Conservation (phyloP, 2,329 filamentous ascomycete species). For the Sporothrix schenckii region DNA sequence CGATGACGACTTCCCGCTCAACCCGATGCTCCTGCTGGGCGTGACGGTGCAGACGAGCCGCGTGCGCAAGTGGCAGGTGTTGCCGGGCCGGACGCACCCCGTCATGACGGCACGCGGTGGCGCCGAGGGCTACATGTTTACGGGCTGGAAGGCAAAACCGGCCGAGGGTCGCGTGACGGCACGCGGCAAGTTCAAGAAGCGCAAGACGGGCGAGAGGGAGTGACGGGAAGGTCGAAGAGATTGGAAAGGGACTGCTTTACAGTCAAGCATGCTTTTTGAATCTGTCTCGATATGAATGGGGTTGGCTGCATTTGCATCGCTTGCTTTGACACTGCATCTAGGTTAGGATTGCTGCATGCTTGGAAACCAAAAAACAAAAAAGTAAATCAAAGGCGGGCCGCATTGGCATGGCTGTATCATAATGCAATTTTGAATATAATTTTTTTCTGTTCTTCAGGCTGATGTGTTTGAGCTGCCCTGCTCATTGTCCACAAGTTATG, state of each 20-base stretch:
- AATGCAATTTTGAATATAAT: not conserved
- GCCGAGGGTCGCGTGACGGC: slow-evolving; percentile 79
- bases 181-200: slow-evolving; percentile 73
- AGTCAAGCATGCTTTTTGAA: not conserved
- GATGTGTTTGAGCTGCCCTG: not conserved
- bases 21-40: slow-evolving; percentile 81
- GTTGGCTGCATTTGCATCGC: not conserved
- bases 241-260: not conserved
- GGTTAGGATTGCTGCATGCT: not conserved
- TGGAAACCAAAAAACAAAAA: no score
- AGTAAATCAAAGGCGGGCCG: not conserved
- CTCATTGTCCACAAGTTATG: slow-evolving; percentile 7
- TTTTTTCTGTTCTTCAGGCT: not conserved
- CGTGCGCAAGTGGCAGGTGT: slow-evolving; percentile 81
- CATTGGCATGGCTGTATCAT: not conserved
- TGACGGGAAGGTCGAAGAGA: not conserved
- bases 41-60: slow-evolving; percentile 79
- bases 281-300: not conserved
- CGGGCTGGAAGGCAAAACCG: slow-evolving; percentile 78
- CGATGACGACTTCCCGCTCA: slow-evolving; percentile 79
- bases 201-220: slow-evolving; percentile 48
- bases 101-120: slow-evolving; percentile 89
- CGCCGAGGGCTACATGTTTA: slow-evolving; percentile 87
- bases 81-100: slow-evolving; percentile 90
- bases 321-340: slow-evolving; percentile 3